Evolutionary conservation across 2,329 filamentous ascomycete species (phyloP).

Genomic region (Gremmenia infestans): DNA sequence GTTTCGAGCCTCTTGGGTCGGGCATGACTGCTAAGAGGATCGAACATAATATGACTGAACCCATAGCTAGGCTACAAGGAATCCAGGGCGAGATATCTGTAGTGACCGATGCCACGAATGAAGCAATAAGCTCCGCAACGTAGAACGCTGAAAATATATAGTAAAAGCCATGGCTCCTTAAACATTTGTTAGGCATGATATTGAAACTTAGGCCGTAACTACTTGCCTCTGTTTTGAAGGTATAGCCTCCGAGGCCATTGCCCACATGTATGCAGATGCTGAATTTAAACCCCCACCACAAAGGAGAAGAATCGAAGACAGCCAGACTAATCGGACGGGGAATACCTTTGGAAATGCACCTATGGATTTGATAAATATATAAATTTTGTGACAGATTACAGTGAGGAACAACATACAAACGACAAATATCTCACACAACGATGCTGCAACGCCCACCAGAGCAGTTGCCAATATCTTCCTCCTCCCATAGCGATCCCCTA

Average conservation of each 20-base stretch:
- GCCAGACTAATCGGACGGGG: constrained; percentile 25
- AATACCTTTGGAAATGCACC: constrained; percentile 27
- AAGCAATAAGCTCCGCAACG: constrained; percentile 27
- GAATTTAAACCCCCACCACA: constrained; percentile 29
- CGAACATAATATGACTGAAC: constrained; percentile 19
- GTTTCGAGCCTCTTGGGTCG: background rate
- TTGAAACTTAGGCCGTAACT: background rate
- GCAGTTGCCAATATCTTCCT: constrained; percentile 26
- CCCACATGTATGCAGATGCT: constrained; percentile 30
- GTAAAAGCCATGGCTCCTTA: constrained; percentile 29
- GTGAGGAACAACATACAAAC: constrained; percentile 23
- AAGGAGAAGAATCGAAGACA: constrained; percentile 26
- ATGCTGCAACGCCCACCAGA: constrained; percentile 22
- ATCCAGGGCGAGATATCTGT: constrained; percentile 31
- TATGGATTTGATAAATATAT: constrained; percentile 1
- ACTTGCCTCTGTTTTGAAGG: constrained; percentile 22
- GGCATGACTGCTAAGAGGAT: constrained; percentile 23
- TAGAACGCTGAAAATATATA: constrained; percentile 32
- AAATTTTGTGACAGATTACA: background rate
- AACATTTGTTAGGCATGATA: background rate
- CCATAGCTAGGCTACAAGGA: constrained; percentile 23
- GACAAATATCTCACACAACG: constrained; percentile 23
- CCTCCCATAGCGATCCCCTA: constrained; percentile 26
- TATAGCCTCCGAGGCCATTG: constrained; percentile 28
- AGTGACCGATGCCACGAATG: constrained; percentile 25